Base-by-base conservation (phyloP, 768 basidiomycete species). In the Lactarius deliciosus region DNA sequence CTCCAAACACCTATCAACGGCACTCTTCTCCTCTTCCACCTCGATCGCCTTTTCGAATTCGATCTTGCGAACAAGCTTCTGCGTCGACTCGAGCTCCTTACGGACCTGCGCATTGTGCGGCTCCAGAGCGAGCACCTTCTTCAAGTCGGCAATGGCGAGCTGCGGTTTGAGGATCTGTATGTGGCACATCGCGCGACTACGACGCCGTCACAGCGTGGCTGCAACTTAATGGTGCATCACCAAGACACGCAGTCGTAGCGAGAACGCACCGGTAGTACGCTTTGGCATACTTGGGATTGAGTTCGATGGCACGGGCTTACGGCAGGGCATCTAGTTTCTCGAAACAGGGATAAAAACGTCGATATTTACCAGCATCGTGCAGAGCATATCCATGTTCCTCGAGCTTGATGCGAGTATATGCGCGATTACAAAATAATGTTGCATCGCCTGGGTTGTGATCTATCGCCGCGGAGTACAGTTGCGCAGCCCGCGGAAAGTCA, bases 31-130 rank as follows among this genome's bases (percentile, higher is more conserved):
- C 63, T 93, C 96, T 75, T 95, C 95, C 64, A 91, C 80, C 73
- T 94, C 92, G 68, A 99, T 99, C 20, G 95, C 95, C 83, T 95
- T 96, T 76, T 97, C 94, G 71, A 96, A 96, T 72, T 94, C 93
- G 68, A 93, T 90, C 74, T 87, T 87, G 45, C 93, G 83, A 60
- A 96, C 85, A 57, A 98, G 83, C 78, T 98, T 99, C 74, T 94
- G 91, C 2, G 97, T 97, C 41, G 91, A 85, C 20, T 87, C 83
- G 72, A 98, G 77, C 76, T 98, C 96, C 41, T 84, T 79, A 64
- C 87, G 85, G 11, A 94, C 91, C 13, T 86, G 78, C 36, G 88
- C 87, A 75, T 98, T 98, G 43, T 86, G 83, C 1, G 96, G 95
- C 74, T 99, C 97, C 10, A 98, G 76, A 9, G 80, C 73, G 22